These are phyloP conservation scores for Umbelopsis ramanniana DNA, from an alignment of 192 early-diverging fungal genomes.

Conservation along the genomic window DNA sequence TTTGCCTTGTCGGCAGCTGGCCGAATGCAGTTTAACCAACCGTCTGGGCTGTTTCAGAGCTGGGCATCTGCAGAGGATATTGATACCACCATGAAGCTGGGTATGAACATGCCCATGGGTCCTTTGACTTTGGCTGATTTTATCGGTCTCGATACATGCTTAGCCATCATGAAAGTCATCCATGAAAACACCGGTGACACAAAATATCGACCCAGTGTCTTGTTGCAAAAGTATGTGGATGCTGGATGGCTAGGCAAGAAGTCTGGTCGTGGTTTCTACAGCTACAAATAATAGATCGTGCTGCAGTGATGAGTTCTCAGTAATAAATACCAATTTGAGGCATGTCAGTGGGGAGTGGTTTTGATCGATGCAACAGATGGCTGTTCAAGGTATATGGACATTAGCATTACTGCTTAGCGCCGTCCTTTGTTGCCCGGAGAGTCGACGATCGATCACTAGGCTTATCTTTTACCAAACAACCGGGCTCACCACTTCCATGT, in stretches of 20 bases:
- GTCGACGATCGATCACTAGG: no score
- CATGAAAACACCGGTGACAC: slow-evolving; percentile 89
- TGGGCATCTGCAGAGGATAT: slow-evolving; percentile 93
- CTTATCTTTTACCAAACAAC: no score
- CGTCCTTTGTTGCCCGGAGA: no score
- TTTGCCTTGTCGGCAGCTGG: not conserved
- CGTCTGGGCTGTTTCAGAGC: slow-evolving; percentile 50
- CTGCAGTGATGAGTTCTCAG: no score
- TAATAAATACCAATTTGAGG: no score
- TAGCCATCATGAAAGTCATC: slow-evolving; percentile 96
- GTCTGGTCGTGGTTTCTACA: slow-evolving; percentile 87
- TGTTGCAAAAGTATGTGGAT: slow-evolving; percentile 94
- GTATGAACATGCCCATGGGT: slow-evolving; percentile 97
- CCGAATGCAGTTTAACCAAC: not conserved
- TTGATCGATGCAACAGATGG: no score
- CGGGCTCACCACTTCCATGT: no score
- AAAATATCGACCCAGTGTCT: slow-evolving; percentile 92
- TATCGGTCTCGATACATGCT: slow-evolving; percentile 97
- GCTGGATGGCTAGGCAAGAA: slow-evolving; percentile 97
- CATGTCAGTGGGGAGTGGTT: no score
- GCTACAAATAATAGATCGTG: slow-evolving; percentile 53
- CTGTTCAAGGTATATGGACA: no score
- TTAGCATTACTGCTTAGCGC: no score
- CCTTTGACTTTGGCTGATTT: slow-evolving; percentile 96
- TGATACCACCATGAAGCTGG: slow-evolving; percentile 98